Percentiles rank a stretch among this genome's conserved stretches.
Conservation (phyloP, 768 basidiomycete genomes). For the Candolleomyces efflorescens region DNA sequence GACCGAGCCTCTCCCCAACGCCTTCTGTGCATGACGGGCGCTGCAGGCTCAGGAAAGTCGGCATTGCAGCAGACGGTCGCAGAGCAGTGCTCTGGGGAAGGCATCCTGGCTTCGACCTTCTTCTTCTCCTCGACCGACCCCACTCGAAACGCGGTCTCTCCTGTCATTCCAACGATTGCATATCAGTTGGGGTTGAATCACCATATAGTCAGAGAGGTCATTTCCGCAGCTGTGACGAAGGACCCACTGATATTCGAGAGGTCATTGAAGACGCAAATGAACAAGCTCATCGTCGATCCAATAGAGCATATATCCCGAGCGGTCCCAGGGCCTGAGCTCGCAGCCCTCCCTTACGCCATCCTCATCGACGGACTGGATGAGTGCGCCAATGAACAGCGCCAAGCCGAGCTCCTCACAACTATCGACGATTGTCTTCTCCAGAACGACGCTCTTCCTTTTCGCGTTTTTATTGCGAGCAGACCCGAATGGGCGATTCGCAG, state of each 20-base stretch:
- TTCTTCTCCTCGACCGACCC: not conserved
- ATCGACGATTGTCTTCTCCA: not conserved
- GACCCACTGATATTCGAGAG: not conserved
- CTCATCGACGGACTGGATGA: slow-evolving; percentile 5
- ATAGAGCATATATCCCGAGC: not conserved
- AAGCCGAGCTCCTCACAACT: not conserved
- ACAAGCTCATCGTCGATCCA: not conserved
- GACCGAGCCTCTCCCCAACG: not conserved
- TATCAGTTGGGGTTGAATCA: not conserved
- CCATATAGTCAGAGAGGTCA: not conserved
- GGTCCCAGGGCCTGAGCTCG: too few relatives aligned
- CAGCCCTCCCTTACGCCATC: not conserved
- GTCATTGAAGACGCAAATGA: not conserved
- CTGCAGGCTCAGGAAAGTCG: not conserved
- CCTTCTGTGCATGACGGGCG: not conserved
- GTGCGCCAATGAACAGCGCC: not conserved
- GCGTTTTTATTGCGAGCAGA: not conserved
- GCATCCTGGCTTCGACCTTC: not conserved
- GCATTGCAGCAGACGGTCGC: not conserved
- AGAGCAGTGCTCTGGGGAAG: not conserved
- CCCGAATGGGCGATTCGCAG: not conserved
- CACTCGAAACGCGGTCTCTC: not conserved
- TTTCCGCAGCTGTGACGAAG: not conserved
- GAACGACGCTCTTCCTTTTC: not conserved
- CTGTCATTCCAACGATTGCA: not conserved